Percentiles rank a stretch among this genome's conserved stretches.
Conservation (phyloP, 2,329 filamentous ascomycete species). For the Plenodomus tracheiphilus region DNA sequence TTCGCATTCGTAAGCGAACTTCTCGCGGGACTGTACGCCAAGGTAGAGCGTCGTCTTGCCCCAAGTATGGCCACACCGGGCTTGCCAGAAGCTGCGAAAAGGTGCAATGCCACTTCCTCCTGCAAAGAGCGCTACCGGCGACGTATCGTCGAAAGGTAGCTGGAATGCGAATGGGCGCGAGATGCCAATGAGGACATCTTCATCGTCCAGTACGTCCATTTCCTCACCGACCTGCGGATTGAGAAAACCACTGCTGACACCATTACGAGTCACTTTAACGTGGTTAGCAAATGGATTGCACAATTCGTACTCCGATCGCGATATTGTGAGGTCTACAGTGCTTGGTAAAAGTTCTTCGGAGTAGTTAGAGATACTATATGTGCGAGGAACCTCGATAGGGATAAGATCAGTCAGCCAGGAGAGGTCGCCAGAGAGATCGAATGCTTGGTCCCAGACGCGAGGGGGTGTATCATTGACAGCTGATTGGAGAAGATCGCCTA, state of each 20-base stretch:
- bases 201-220: constrained; percentile 43
- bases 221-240: constrained; percentile 53
- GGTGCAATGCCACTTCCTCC: constrained; percentile 44
- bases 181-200: constrained; percentile 57
- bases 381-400: constrained; percentile 26
- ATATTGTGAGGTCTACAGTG: constrained; percentile 57
- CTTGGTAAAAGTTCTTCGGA: constrained; percentile 56
- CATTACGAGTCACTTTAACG: constrained; percentile 41
- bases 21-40: constrained; percentile 25
- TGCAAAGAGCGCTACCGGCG: constrained; percentile 58
- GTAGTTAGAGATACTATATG: constrained; percentile 49
- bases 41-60: constrained; percentile 26
- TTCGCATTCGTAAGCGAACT: constrained; percentile 28
- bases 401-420: constrained; percentile 25
- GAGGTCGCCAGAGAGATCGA: constrained; percentile 20
- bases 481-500: constrained; percentile 28
- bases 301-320: constrained; percentile 56
- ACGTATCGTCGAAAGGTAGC: constrained; percentile 54
- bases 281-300: constrained; percentile 36
- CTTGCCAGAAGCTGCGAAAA: constrained; percentile 31
- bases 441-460: constrained; percentile 31
- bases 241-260: constrained; percentile 59
- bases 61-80: constrained; percentile 20
- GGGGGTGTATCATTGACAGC: constrained; percentile 25
- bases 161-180: constrained; percentile 58